A percentile compares a stretch with the other conserved stretches of the same genome.
Evolutionary conservation across 768 basidiomycete species (phyloP).

Genomic region (Agrocybe praecox): DNA sequence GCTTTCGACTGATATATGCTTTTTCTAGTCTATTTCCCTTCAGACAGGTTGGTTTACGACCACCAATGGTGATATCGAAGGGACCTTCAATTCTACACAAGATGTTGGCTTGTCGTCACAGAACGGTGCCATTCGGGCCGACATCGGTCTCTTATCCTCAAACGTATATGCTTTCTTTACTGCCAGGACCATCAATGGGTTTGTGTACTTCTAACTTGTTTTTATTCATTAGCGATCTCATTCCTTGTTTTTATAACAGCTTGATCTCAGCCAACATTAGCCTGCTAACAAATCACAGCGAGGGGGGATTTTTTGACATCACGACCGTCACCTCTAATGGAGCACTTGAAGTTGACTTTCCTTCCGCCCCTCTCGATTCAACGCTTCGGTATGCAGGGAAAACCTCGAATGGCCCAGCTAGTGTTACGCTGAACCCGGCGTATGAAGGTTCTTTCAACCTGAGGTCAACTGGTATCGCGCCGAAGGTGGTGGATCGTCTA

Average conservation of each 20-base stretch:
- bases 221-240: neutral
- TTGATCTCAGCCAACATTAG: slow-evolving; percentile 14
- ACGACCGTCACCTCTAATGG: slow-evolving; percentile 34
- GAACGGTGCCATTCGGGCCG: no score
- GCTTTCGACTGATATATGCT: no score
- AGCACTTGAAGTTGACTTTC: slow-evolving; percentile 28
- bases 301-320: slow-evolving; percentile 33
- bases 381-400: slow-evolving; percentile 26
- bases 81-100: no score
- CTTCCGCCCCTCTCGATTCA: slow-evolving; percentile 34
- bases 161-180: no score
- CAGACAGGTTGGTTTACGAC: no score
- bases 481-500: slow-evolving; percentile 2
- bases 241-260: slow-evolving; percentile 2
- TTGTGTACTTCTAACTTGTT: no score
- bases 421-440: slow-evolving; percentile 31
- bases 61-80: no score
- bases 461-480: slow-evolving; percentile 7
- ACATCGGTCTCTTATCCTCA: no score
- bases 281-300: neutral
- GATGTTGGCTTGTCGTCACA: no score
- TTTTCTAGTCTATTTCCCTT: neutral
- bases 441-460: slow-evolving; percentile 40
- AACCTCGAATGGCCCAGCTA: slow-evolving; percentile 37
- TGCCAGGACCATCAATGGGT: no score